Conservation (phyloP, 2,329 filamentous ascomycete species). For the Aureobasidium sp. region DNA sequence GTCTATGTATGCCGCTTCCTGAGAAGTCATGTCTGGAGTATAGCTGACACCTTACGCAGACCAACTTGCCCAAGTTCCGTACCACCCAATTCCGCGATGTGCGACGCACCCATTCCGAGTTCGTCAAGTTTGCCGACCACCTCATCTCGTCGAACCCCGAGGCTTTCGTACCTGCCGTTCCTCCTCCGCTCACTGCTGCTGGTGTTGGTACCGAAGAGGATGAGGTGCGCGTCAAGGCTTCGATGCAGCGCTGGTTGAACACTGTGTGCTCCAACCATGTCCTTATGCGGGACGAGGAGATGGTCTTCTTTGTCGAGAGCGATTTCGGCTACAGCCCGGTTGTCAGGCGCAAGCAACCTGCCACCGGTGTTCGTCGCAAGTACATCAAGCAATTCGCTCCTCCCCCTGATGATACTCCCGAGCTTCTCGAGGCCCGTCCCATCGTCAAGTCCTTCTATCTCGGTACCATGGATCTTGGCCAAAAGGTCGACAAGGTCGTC, state of each 20-base stretch:
- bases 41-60: constrained; percentile 47
- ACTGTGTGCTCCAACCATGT: constrained; percentile 87
- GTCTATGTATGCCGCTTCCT: constrained; percentile 64
- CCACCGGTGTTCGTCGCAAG: constrained; percentile 88
- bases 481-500: constrained; percentile 91
- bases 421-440: constrained; percentile 81
- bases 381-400: constrained; percentile 97
- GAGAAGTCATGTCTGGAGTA: not conserved
- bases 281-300: constrained; percentile 90
- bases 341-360: constrained; percentile 90
- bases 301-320: constrained; percentile 97
- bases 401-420: constrained; percentile 91
- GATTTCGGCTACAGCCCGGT: constrained; percentile 98
- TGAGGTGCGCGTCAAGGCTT: constrained; percentile 76
- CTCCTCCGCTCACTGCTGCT: constrained; percentile 86
- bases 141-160: constrained; percentile 97
- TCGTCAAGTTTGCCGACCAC: constrained; percentile 91
- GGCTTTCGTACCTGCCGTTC: constrained; percentile 85
- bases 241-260: constrained; percentile 92
- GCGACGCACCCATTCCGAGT: constrained; percentile 88
- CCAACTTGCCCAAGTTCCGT: constrained; percentile 94
- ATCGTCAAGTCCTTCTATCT: constrained; percentile 94
- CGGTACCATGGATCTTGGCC: constrained; percentile 90
- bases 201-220: constrained; percentile 96
- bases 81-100: constrained; percentile 98